Conservation (phyloP, 2,329 filamentous ascomycete genomes). For the Lasiodiplodia hormozganensis region DNA sequence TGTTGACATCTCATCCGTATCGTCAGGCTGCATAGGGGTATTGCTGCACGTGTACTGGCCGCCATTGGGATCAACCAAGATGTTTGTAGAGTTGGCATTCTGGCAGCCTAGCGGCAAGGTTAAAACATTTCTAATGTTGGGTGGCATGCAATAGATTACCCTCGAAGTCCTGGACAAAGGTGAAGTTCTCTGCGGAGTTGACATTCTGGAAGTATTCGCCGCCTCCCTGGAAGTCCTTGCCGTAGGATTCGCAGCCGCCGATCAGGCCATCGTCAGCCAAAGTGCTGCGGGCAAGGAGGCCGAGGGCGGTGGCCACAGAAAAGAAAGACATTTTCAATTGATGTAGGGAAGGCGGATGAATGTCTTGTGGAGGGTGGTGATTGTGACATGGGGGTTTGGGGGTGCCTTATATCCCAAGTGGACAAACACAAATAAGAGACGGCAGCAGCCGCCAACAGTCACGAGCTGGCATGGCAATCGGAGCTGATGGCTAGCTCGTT, state of each 20-base stretch:
- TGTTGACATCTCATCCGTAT: constrained; percentile 44
- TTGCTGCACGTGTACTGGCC: constrained; percentile 46
- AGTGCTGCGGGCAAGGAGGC: constrained; percentile 30
- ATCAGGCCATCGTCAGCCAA: constrained; percentile 27
- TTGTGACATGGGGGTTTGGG: neutral
- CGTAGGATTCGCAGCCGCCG: constrained; percentile 36
- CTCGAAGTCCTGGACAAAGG: constrained; percentile 49
- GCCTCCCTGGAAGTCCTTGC: constrained; percentile 49
- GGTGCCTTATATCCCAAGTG: neutral
- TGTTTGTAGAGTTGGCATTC: constrained; percentile 45
- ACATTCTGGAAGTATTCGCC: constrained; percentile 51
- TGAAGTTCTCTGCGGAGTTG: constrained; percentile 48
- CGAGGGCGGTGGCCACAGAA: constrained; percentile 30
- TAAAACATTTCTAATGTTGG: neutral
- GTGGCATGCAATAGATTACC: constrained; percentile 31
- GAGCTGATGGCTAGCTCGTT: constrained; percentile 4
- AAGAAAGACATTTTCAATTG: constrained; percentile 5
- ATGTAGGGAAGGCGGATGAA: neutral
- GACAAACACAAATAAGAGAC: neutral
- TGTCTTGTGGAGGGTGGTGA: neutral
- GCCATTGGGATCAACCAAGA: constrained; percentile 49
- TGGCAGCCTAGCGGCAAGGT: constrained; percentile 40
- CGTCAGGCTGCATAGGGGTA: constrained; percentile 46
- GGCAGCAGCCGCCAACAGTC: neutral
- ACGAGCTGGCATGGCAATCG: constrained; percentile 4